Conservation (phyloP, 164 flowering plant genomes). For the Piper betle region DNA sequence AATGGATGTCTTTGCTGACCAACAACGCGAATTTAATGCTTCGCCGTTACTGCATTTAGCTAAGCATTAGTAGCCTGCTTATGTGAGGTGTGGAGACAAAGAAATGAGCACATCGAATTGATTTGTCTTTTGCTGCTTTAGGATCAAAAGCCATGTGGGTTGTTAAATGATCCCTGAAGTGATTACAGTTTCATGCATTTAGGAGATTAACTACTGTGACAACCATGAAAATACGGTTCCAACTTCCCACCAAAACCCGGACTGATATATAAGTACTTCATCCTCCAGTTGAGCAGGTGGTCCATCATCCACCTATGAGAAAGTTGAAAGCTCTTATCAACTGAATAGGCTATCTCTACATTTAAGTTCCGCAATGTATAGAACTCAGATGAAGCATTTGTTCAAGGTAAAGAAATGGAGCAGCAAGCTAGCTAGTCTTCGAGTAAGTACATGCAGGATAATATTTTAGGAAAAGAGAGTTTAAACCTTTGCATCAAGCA, state of each 20-base stretch:
- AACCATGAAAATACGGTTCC: not conserved
- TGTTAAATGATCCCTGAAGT: too few relatives aligned
- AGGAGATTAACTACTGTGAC: not conserved
- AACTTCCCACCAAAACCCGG: not conserved
- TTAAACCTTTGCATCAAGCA: not conserved
- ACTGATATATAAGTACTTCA: not conserved
- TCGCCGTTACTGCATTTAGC: not conserved
- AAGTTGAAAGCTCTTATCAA: not conserved
- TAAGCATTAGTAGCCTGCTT: too few relatives aligned
- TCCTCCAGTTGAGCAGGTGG: not conserved
- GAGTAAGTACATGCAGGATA: not conserved
- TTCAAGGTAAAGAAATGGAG: not conserved
- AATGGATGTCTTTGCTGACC: constrained; percentile 11
- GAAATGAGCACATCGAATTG: not conserved
- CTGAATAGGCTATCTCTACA: not conserved
- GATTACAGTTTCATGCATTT: too few relatives aligned
- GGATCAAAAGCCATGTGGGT: not conserved
- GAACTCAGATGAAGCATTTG: too few relatives aligned
- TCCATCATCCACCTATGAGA: not conserved
- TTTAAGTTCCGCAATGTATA: too few relatives aligned
- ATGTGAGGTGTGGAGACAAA: not conserved
- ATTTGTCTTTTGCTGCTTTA: not conserved
- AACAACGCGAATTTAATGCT: not conserved
- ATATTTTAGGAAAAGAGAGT: not conserved
- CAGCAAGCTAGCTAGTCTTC: not conserved